A percentile compares a stretch with the other conserved stretches of the same genome.
These are phyloP conservation scores for Neurospora sp. DNA, from an alignment of 495 filamentous ascomycete species.

Conservation along the genomic window DNA sequence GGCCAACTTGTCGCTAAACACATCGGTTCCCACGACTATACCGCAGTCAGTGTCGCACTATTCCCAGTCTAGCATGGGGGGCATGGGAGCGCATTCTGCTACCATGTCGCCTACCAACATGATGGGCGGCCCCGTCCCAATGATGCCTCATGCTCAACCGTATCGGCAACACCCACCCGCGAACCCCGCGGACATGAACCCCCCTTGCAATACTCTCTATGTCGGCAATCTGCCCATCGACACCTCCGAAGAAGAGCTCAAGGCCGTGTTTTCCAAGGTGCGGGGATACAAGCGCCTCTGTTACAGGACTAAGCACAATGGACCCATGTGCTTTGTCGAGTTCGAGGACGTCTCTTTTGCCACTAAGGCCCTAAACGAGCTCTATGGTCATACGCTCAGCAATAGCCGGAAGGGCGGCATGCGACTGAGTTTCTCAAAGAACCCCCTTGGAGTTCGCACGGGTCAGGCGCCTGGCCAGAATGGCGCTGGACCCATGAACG, in stretches of 20 bases:
- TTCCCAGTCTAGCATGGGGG: constrained; percentile 34
- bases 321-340: constrained; percentile 98
- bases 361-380: constrained; percentile 82
- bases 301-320: constrained; percentile 96
- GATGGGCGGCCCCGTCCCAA: constrained; percentile 30
- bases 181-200: constrained; percentile 82
- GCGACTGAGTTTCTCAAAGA: constrained; percentile 96
- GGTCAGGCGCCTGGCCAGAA: constrained; percentile 43
- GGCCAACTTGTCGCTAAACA: constrained; percentile 60
- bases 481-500: constrained; percentile 35
- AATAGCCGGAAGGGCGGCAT: constrained; percentile 96
- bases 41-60: constrained; percentile 39
- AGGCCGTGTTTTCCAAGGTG: constrained; percentile 87
- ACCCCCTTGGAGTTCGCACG: constrained; percentile 85
- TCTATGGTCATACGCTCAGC: constrained; percentile 80
- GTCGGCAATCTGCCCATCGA: constrained; percentile 92
- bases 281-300: constrained; percentile 94
- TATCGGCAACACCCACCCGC: constrained; percentile 41
- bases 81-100: constrained; percentile 36
- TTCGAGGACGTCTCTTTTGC: constrained; percentile 93
- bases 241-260: constrained; percentile 93
- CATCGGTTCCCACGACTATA: constrained; percentile 37
- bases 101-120: constrained; percentile 48
- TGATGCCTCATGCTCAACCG: neutral
- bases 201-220: constrained; percentile 95